Evolutionary conservation across 345 rosid genomes (phyloP).

Genomic region (Lepidium sativum): DNA sequence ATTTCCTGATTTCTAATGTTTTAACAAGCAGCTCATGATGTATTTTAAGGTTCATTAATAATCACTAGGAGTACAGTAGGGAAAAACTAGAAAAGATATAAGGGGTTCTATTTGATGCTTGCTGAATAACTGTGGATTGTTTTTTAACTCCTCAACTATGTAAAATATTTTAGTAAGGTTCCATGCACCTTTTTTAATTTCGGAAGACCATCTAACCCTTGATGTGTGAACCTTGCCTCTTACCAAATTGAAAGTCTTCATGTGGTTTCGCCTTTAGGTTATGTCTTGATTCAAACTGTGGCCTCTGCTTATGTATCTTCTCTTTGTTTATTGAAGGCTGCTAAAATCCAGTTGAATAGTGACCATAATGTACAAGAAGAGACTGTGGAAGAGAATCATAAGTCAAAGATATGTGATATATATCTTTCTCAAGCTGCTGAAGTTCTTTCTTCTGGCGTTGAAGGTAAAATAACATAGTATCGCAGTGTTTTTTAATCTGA

Average conservation of each 20-base stretch:
- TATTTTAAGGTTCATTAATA: neutral
- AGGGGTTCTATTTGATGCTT: constrained; percentile 3
- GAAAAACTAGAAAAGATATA: neutral
- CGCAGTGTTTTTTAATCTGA: neutral
- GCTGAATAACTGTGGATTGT: neutral
- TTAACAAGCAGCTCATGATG: constrained; percentile 9
- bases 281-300: neutral
- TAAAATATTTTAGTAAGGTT: neutral
- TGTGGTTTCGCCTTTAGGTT: constrained; percentile 5
- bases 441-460: constrained; percentile 35
- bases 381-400: constrained; percentile 46
- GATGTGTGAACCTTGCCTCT: constrained; percentile 1
- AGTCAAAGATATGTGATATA: constrained; percentile 39
- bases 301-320: constrained; percentile 13
- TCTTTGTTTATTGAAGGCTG: constrained; percentile 44
- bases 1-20: constrained; percentile 9
- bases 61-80: constrained; percentile 4
- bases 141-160: neutral
- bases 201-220: neutral
- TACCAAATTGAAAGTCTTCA: neutral
- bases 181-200: neutral
- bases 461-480: constrained; percentile 37
- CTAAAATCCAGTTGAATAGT: constrained; percentile 49
- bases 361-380: constrained; percentile 44
- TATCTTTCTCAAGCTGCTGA: constrained; percentile 59